Conservation (phyloP, 768 basidiomycete genomes). For the Lentinula edodes region DNA sequence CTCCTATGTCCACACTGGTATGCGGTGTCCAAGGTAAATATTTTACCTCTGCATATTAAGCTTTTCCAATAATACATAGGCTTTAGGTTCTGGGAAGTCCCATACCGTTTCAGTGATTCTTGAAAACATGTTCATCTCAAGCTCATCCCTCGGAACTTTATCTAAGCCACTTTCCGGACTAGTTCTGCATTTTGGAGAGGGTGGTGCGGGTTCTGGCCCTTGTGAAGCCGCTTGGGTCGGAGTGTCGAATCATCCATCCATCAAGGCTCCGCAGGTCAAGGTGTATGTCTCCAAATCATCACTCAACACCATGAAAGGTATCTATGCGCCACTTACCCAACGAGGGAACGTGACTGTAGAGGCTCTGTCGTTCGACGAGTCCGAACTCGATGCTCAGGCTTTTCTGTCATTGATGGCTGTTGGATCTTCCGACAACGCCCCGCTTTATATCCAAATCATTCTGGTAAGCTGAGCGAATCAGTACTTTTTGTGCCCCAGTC, state of each 20-base stretch:
- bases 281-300: constrained; percentile 62
- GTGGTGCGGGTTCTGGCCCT: constrained; percentile 50
- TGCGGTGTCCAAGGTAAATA: constrained; percentile 60
- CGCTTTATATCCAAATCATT: constrained; percentile 65
- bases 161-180: constrained; percentile 55
- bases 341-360: constrained; percentile 44
- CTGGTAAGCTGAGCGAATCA: constrained; percentile 45
- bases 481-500: background rate
- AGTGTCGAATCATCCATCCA: constrained; percentile 21
- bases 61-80: background rate
- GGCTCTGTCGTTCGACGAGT: constrained; percentile 48
- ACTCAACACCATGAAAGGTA: constrained; percentile 51
- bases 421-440: constrained; percentile 53
- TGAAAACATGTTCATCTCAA: constrained; percentile 64
- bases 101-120: constrained; percentile 66
- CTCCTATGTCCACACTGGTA: constrained; percentile 69
- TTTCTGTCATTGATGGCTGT: constrained; percentile 75
- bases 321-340: constrained; percentile 41
- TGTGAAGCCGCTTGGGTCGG: constrained; percentile 65
- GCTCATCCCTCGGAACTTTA: constrained; percentile 41
- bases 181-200: constrained; percentile 67
- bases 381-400: constrained; percentile 63
- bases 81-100: constrained; percentile 62
- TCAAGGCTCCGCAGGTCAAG: constrained; percentile 28
- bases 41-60: background rate